These are phyloP conservation scores for Coniochaeta prunicola DNA, from an alignment of 2,329 filamentous ascomycete species.

Conservation along the genomic window DNA sequence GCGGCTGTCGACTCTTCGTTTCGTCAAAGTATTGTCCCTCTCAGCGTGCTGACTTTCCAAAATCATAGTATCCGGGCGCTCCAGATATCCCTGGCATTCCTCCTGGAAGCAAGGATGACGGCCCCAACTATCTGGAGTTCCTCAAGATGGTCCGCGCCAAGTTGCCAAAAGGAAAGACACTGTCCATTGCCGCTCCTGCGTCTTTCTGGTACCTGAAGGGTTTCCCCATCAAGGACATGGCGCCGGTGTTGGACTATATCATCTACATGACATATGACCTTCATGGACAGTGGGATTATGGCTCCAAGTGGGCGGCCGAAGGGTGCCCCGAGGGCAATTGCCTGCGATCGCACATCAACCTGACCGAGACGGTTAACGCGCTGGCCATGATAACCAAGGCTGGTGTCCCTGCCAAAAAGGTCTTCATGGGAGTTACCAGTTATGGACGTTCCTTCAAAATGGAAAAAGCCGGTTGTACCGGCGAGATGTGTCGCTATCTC, in stretches of 20 bases:
- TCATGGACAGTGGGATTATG: constrained; percentile 21
- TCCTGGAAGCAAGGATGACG: constrained; percentile 7
- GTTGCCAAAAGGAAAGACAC: constrained; percentile 3
- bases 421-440: constrained; percentile 24
- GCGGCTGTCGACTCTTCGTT: too few relatives aligned
- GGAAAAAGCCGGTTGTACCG: constrained; percentile 19
- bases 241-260: constrained; percentile 19
- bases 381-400: constrained; percentile 23
- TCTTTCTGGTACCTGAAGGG: constrained; percentile 21
- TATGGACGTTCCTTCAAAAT: constrained; percentile 28
- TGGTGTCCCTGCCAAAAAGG: constrained; percentile 22
- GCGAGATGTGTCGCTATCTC: constrained; percentile 22
- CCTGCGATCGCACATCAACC: constrained; percentile 17
- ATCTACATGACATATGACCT: constrained; percentile 32
- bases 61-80: constrained; percentile 23
- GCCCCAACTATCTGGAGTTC: constrained; percentile 15
- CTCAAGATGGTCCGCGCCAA: constrained; percentile 6
- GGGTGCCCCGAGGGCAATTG: constrained; percentile 18
- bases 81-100: constrained; percentile 26
- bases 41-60: not conserved
- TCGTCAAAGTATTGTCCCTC: too few relatives aligned
- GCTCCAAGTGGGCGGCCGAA: constrained; percentile 11
- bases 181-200: constrained; percentile 16
- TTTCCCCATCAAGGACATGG: constrained; percentile 19
- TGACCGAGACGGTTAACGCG: constrained; percentile 18